Conservation (phyloP, 2,329 filamentous ascomycete species). For the Fusarium foetens region DNA sequence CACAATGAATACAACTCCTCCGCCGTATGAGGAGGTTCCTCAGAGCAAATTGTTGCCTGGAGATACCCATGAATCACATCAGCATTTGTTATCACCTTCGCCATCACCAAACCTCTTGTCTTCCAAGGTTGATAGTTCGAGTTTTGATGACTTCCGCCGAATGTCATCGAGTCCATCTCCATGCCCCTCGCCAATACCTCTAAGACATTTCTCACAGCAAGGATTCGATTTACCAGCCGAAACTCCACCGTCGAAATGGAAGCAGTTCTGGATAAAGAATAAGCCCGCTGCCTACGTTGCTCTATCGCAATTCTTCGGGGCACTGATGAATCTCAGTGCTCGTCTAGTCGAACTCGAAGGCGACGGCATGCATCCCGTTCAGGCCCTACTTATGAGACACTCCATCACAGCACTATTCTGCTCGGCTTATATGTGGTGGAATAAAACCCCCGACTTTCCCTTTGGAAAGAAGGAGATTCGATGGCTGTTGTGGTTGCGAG, state of each 20-base stretch:
- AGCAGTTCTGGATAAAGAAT: constrained; percentile 69
- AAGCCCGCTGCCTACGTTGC: constrained; percentile 79
- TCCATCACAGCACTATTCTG: constrained; percentile 75
- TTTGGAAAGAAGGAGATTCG: constrained; percentile 75
- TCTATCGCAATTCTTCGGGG: constrained; percentile 81
- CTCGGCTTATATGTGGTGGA: constrained; percentile 78
- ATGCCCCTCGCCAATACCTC: constrained; percentile 39
- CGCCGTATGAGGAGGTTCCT: constrained; percentile 33
- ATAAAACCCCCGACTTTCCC: constrained; percentile 73
- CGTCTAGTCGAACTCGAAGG: constrained; percentile 78
- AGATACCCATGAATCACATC: constrained; percentile 18
- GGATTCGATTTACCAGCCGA: constrained; percentile 7
- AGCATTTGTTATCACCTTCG: constrained; percentile 24
- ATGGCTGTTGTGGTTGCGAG: constrained; percentile 73
- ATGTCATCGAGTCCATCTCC: constrained; percentile 40
- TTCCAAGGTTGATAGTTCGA: constrained; percentile 29
- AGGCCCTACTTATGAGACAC: constrained; percentile 86
- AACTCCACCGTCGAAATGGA: constrained; percentile 39
- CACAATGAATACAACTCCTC: constrained; percentile 32
- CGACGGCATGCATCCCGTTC: constrained; percentile 81
- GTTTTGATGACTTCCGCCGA: constrained; percentile 37
- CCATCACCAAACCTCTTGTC: constrained; percentile 17
- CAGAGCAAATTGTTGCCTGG: constrained; percentile 29
- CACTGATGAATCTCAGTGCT: constrained; percentile 85
- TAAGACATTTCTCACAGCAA: constrained; percentile 19